Base-by-base conservation (phyloP, 2,329 filamentous ascomycete genomes). In the Xylaria sp. region DNA sequence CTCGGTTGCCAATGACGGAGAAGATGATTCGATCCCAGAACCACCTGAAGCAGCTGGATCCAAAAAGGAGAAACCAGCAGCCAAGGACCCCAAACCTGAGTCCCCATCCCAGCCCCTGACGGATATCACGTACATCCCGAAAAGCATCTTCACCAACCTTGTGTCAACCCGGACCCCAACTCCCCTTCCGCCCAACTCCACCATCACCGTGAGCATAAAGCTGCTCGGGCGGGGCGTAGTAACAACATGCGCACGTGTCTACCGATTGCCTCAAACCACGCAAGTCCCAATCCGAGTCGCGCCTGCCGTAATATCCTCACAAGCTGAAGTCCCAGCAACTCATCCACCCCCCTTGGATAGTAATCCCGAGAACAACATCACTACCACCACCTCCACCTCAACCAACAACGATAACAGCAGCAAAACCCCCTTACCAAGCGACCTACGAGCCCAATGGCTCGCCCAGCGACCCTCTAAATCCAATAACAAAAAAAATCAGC, bases 191-290 rank as follows among this genome's bases (percentile, higher is more conserved):
- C 66, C 76, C 10, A 79, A 83, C 61, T 78, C 82, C 23, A 74
- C 89, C 46, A 82, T 91, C 62, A 91, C 89, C 0, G 86, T 94
- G 55, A 88, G 87, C 59, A 83, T 98, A 63, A 89, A 84, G 0
- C 85, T 96, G 55, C 78, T 92, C 9, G 84, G 86, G 48, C 89
- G 93, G 65, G 95, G 96, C 32, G 87, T 91, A 0, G 92, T 91
- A 3, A 84, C 82, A 0, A 82, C 89, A 2, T 92, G 91, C 78
- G 93, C 95, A 3, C 89, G 96, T 44, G 90, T 98, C 72, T 99
- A 98, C 81, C 90, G 93, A 15, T 88, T 98, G 18, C 93, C 95
- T 7, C 41, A 46, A 46, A 18, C 41, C 41, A 46, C 3, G 32
- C 20, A 51, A n/a, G 55, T 68, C 32, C 20, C 52, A 1, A 50